Base-by-base conservation (phyloP, 106 monocot species). In the Gastrodia elata region DNA sequence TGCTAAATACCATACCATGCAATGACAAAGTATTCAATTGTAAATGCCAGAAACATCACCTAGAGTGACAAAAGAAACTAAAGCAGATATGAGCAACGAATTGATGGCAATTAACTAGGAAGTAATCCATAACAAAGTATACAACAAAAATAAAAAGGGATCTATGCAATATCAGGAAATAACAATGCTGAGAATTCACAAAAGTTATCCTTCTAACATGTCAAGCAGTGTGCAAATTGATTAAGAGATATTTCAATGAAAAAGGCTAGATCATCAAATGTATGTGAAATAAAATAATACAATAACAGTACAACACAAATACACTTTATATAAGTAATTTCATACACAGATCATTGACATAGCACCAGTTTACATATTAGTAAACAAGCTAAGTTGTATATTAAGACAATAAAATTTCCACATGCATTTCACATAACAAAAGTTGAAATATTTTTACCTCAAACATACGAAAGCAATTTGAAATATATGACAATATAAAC, bases 401-500 rank as follows among this genome's bases (percentile, higher is more conserved):
- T 44, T 44, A 58, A 58, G 57, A 58, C 24, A 8, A 58, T 25
- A 58, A 8, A 58, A 26, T 58, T 26, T 8, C 57, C 57, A 58
- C 46, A 46, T 46, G 46, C 7, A 46, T 46, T 46, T 58, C 57
- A 58, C 18, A 24, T 0, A 25, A 58, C 3, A 58, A 7, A 58
- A 46, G 46, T 46, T 61, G 30, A 38, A 65, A 73, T 24, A 48
- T n/a, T 16, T 33, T 13, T 58, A 71, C 78, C 78, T 90, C 82
- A 83, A 38, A 90, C 75, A 73, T 87, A 82, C 5, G 83, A 67
- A 22, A 94, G 86, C 70, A 94, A 36, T 74, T 83, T 97, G 87
- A 97, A 92, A 80, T 97, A 97, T 68, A 93, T 44, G 8, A 90
- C 79, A 40, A 97, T 69, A 46, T 92, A 97, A 48, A 93, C n/a